Conservation (phyloP, 163 green algal genomes). For the Scenedesmus sp. region DNA sequence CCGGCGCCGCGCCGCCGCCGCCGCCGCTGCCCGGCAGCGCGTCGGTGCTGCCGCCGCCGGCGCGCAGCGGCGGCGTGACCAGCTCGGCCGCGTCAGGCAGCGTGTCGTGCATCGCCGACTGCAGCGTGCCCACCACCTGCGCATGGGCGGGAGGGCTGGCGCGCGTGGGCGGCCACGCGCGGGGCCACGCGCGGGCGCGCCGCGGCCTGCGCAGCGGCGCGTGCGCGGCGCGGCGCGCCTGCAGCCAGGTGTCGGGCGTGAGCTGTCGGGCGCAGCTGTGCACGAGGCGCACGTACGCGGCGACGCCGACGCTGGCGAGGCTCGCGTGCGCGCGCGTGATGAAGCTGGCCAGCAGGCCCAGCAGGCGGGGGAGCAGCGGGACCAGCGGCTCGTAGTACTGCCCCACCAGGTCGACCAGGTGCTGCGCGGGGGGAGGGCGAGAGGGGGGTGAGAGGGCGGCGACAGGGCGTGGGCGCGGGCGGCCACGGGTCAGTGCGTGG, state of each 20-base stretch:
- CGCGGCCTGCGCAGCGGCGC: too few relatives aligned
- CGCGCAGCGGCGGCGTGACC: constrained; percentile 47
- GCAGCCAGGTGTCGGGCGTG: constrained; percentile 38
- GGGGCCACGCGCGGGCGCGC: too few relatives aligned
- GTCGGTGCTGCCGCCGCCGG: constrained; percentile 17
- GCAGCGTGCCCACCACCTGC: constrained; percentile 53
- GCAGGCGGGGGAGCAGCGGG: constrained; percentile 71
- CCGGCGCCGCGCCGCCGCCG: neutral
- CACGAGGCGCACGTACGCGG: constrained; percentile 82
- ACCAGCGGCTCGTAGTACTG: constrained; percentile 64
- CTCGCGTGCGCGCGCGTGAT: constrained; percentile 79
- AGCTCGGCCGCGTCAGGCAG: constrained; percentile 66
- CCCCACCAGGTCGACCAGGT: constrained; percentile 65
- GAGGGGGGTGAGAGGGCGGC: too few relatives aligned
- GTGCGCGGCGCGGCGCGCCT: neutral
- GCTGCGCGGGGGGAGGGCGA: constrained; percentile 31
- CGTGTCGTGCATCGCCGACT: constrained; percentile 61
- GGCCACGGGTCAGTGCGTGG: too few relatives aligned
- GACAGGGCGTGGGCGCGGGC: too few relatives aligned
- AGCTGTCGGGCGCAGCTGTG: constrained; percentile 38
- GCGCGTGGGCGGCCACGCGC: too few relatives aligned
- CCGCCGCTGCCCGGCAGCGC: constrained; percentile 2
- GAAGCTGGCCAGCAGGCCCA: constrained; percentile 81
- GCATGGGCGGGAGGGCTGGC: neutral
- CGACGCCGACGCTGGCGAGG: constrained; percentile 91